phyloP scores from a whole-genome alignment of 202 grass and related monocot species.

The Panicum hallii region DNA sequence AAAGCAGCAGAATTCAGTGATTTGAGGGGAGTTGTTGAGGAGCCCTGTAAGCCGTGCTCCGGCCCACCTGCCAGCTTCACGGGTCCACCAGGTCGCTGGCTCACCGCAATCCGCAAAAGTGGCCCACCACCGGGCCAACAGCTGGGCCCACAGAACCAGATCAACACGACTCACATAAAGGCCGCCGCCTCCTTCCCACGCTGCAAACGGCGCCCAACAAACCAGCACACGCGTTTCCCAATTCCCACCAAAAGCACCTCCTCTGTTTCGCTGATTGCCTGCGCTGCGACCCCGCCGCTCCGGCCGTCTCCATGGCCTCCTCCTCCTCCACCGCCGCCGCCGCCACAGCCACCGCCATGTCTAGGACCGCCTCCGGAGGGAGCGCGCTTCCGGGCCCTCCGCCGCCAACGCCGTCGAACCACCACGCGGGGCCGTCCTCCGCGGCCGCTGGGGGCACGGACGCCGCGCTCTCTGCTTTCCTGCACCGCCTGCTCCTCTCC shows the following conservation, averaged over 20 bases:
- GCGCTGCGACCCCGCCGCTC: background rate
- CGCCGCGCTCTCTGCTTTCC: conserved; percentile 44
- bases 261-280: background rate
- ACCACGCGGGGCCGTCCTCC: conserved; percentile 24
- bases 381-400: conserved; percentile 42
- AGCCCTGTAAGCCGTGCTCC: background rate
- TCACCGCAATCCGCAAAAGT: background rate
- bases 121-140: conserved; percentile 34
- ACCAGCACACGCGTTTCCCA: background rate
- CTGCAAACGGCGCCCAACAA: background rate
- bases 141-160: conserved; percentile 13
- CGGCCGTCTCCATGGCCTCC: conserved; percentile 44
- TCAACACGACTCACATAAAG: background rate
- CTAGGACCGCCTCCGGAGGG: background rate
- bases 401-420: conserved; percentile 52
- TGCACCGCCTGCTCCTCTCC: conserved; percentile 45
- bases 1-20: background rate
- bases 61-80: conserved; percentile 21
- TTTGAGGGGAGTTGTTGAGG: background rate
- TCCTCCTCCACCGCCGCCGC: conserved; percentile 25
- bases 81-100: conserved; percentile 23
- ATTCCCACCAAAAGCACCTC: conserved; percentile 12
- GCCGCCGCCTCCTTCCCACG: conserved; percentile 5
- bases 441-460: conserved; percentile 20
- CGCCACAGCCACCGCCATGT: background rate